phyloP scores from a whole-genome alignment of 1,139 yeast species.

The Hyphopichia khmerensis region DNA sequence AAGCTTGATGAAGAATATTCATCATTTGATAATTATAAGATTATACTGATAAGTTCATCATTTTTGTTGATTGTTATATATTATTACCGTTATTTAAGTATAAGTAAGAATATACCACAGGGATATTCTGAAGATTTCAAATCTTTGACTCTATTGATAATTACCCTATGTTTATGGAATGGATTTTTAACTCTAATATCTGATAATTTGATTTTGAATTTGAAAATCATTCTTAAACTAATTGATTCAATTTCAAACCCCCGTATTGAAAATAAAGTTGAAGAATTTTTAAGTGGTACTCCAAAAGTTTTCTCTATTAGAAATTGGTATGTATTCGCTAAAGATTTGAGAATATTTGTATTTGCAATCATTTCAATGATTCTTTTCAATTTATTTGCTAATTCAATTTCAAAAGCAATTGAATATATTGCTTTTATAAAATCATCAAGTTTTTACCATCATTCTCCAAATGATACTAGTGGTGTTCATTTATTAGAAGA shows the following conservation, averaged over 20 bases:
- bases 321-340: constrained; percentile 8
- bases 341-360: constrained; percentile 12
- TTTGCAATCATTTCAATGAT: constrained; percentile 11
- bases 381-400: constrained; percentile 11
- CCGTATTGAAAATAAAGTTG: constrained; percentile 1
- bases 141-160: constrained; percentile 4
- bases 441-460: constrained; percentile 2
- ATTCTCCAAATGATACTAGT: neutral
- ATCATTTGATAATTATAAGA: constrained; percentile 2
- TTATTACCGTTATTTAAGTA: constrained; percentile 4
- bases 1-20: neutral
- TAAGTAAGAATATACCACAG: constrained; percentile 5
- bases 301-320: constrained; percentile 2
- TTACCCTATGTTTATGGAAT: constrained; percentile 13
- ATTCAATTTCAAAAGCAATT: constrained; percentile 13
- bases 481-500: constrained; percentile 1
- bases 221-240: neutral
- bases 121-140: constrained; percentile 9
- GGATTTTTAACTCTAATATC: constrained; percentile 3
- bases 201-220: neutral
- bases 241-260: neutral
- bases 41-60: constrained; percentile 3
- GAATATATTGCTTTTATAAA: constrained; percentile 15
- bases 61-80: constrained; percentile 5
- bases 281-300: neutral